Conservation (phyloP, 1,139 yeast genomes). For the Nakaseomyces kungkrabaensis region DNA sequence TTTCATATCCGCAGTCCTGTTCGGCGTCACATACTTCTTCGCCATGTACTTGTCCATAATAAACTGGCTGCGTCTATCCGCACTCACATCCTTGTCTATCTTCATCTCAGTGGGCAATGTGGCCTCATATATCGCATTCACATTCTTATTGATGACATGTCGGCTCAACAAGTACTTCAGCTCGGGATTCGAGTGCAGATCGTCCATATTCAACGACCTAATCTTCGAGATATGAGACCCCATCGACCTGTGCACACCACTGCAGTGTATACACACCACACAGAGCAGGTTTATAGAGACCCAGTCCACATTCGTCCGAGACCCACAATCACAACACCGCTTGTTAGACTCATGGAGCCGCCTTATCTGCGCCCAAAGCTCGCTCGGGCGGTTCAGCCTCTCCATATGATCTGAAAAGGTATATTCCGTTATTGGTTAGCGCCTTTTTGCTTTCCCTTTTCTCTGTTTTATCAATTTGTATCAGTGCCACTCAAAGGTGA, state of each 20-base stretch:
- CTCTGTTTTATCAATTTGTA: too few species aligned
- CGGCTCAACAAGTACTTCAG: slow-evolving; percentile 34
- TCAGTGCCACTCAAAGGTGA: too few species aligned
- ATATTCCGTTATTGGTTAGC: too few species aligned
- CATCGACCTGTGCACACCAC: slow-evolving; percentile 64
- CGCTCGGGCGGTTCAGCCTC: slow-evolving; percentile 3
- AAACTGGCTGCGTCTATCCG: slow-evolving; percentile 34
- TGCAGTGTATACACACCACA: slow-evolving; percentile 73
- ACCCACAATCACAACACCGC: slow-evolving; percentile 73
- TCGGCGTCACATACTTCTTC: slow-evolving; percentile 32
- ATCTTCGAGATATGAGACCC: slow-evolving; percentile 68
- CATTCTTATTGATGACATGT: slow-evolving; percentile 54
- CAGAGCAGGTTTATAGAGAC: slow-evolving; percentile 66
- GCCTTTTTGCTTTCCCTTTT: too few species aligned
- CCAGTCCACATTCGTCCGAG: slow-evolving; percentile 68
- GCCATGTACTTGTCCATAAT: slow-evolving; percentile 43
- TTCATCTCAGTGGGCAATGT: slow-evolving; percentile 30
- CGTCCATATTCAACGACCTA: slow-evolving; percentile 70
- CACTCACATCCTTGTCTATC: slow-evolving; percentile 23
- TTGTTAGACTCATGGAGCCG: slow-evolving; percentile 46
- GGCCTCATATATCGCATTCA: slow-evolving; percentile 51
- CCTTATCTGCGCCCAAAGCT: slow-evolving; percentile 31
- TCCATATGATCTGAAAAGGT: neutral
- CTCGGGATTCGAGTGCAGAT: slow-evolving; percentile 48
- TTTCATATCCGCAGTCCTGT: slow-evolving; percentile 2